Evolutionary conservation across 805 yeast species (phyloP).

Genomic region (Metschnikowia continentalis): DNA sequence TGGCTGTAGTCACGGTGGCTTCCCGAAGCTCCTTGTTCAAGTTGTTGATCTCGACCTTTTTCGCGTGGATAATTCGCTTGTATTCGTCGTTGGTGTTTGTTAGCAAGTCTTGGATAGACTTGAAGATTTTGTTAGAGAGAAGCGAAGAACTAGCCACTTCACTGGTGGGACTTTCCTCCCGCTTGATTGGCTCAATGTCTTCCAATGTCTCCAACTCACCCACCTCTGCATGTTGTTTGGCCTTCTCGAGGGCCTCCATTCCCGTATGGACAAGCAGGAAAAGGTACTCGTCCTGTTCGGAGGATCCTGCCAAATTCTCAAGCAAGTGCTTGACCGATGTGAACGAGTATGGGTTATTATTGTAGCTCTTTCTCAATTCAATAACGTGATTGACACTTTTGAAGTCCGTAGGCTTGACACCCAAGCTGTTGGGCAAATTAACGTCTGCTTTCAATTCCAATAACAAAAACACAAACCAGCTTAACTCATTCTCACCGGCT

Average conservation of each 20-base stretch:
- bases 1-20: conserved; percentile 40
- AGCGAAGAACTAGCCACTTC: conserved; percentile 13
- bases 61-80: conserved; percentile 33
- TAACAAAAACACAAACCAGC: conserved; percentile 36
- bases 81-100: conserved; percentile 36
- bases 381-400: conserved; percentile 53
- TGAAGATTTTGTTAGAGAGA: conserved; percentile 32
- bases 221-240: conserved; percentile 12
- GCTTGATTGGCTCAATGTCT: not conserved
- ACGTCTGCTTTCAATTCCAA: conserved; percentile 46
- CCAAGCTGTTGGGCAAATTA: conserved; percentile 73
- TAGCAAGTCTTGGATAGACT: conserved; percentile 37
- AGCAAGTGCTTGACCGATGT: conserved; percentile 9
- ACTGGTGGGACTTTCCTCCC: conserved; percentile 8
- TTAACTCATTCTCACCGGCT: conserved; percentile 37
- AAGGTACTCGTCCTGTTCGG: conserved; percentile 23
- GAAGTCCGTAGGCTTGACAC: conserved; percentile 81
- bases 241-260: conserved; percentile 29
- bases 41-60: conserved; percentile 31
- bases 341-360: conserved; percentile 11
- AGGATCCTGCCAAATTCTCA: conserved; percentile 8
- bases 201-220: conserved; percentile 11
- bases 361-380: conserved; percentile 14
- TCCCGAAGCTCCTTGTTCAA: conserved; percentile 36
- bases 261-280: conserved; percentile 34